phyloP scores from a whole-genome alignment of 2,329 filamentous ascomycete genomes.

The Phaeosphaeriaceae sp. region DNA sequence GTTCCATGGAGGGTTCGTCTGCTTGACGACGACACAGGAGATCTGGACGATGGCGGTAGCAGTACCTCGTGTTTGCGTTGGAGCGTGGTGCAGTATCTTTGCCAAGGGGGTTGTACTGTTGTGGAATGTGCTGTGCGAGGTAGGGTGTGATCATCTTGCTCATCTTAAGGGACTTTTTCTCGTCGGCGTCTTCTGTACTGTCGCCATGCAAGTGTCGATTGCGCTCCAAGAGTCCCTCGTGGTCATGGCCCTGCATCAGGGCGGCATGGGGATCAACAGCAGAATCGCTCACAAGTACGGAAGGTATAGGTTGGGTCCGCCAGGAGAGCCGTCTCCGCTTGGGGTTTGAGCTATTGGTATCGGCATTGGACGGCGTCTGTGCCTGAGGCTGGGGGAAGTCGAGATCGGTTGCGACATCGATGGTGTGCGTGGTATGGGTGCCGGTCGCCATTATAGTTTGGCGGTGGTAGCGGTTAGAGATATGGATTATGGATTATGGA shows the following conservation, averaged over 20 bases:
- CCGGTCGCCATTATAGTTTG: background rate
- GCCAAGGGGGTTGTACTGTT: slow-evolving; percentile 82
- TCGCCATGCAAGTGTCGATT: slow-evolving; percentile 38
- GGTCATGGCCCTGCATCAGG: slow-evolving; percentile 47
- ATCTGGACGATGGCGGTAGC: slow-evolving; percentile 93
- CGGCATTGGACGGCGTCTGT: background rate
- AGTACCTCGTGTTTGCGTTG: slow-evolving; percentile 83
- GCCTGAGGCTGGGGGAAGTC: slow-evolving; percentile 14
- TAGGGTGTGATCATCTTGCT: slow-evolving; percentile 85
- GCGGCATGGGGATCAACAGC: slow-evolving; percentile 40
- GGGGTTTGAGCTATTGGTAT: slow-evolving; percentile 7
- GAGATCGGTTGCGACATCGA: slow-evolving; percentile 36
- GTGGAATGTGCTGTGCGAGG: slow-evolving; percentile 87
- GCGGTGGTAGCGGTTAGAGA: background rate
- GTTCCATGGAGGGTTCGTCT: slow-evolving; percentile 95
- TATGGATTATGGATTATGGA: background rate
- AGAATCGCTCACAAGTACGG: slow-evolving; percentile 14
- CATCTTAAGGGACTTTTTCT: slow-evolving; percentile 64
- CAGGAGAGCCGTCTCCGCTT: slow-evolving; percentile 37
- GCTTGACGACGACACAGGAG: slow-evolving; percentile 91
- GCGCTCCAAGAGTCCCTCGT: slow-evolving; percentile 39
- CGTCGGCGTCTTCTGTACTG: slow-evolving; percentile 30
- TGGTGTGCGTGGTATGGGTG: slow-evolving; percentile 16
- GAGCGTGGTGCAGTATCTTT: slow-evolving; percentile 45
- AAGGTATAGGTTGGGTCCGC: slow-evolving; percentile 25